These are phyloP conservation scores for Hypomontagnella monticulosa DNA, from an alignment of 495 filamentous ascomycete species.

Conservation along the genomic window DNA sequence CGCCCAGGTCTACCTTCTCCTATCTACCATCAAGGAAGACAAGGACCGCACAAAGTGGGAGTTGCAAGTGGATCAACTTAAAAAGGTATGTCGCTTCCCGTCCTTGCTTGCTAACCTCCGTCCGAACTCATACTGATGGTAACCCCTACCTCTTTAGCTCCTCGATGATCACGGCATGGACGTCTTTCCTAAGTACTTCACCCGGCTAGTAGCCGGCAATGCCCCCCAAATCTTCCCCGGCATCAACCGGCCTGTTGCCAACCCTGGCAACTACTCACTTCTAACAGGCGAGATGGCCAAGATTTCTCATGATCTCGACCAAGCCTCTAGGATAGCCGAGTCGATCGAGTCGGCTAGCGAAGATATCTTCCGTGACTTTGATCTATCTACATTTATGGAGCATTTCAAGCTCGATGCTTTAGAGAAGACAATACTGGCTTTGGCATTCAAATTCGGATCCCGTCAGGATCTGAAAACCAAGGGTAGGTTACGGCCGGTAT, in stretches of 20 bases:
- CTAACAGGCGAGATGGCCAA: slow-evolving; percentile 87
- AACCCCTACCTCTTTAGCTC: slow-evolving; percentile 64
- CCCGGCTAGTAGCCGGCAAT: slow-evolving; percentile 85
- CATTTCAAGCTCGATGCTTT: slow-evolving; percentile 92
- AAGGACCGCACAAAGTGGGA: slow-evolving; percentile 96
- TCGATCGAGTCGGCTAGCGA: slow-evolving; percentile 84
- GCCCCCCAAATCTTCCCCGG: slow-evolving; percentile 85
- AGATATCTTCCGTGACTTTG: slow-evolving; percentile 93
- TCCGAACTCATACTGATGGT: slow-evolving; percentile 5
- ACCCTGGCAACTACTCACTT: slow-evolving; percentile 80
- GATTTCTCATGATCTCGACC: slow-evolving; percentile 77
- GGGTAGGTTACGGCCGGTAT: slow-evolving; percentile 63
- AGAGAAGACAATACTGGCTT: slow-evolving; percentile 85
- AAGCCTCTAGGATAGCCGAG: slow-evolving; percentile 90
- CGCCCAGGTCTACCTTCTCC: slow-evolving; percentile 91
- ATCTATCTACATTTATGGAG: slow-evolving; percentile 89
- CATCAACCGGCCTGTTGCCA: slow-evolving; percentile 72
- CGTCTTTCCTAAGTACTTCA: slow-evolving; percentile 91
- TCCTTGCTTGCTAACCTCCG: slow-evolving; percentile 8
- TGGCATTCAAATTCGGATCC: slow-evolving; percentile 83
- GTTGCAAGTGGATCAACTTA: slow-evolving; percentile 86
- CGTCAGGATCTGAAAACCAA: slow-evolving; percentile 86
- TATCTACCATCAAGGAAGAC: slow-evolving; percentile 92
- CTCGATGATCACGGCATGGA: slow-evolving; percentile 97
- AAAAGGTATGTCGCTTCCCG: slow-evolving; percentile 70